Conservation (phyloP, 2,329 filamentous ascomycete species). For the Neonectria hederae region DNA sequence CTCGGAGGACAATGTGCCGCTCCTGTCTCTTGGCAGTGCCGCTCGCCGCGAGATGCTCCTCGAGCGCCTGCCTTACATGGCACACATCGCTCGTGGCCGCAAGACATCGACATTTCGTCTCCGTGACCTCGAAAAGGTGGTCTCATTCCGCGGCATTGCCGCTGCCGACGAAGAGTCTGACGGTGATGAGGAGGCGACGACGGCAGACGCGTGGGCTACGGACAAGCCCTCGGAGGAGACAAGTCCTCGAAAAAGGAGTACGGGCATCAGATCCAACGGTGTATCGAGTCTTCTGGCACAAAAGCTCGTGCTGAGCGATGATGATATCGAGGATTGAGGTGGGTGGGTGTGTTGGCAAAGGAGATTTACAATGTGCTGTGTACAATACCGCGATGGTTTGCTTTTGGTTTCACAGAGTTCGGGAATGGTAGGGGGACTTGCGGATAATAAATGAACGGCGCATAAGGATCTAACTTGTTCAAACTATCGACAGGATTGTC, state of each 20-base stretch:
- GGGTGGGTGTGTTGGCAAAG: not conserved
- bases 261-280: constrained; percentile 50
- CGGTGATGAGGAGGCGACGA: constrained; percentile 55
- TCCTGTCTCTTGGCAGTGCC: constrained; percentile 70
- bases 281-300: constrained; percentile 62
- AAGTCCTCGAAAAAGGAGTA: constrained; percentile 59
- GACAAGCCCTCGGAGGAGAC: constrained; percentile 66
- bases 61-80: constrained; percentile 87
- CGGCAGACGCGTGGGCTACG: constrained; percentile 67
- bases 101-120: constrained; percentile 52
- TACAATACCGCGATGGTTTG: constrained; percentile 8
- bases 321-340: constrained; percentile 80
- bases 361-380: constrained; percentile 6
- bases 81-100: constrained; percentile 66
- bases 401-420: constrained; percentile 2
- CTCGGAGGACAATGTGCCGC: constrained; percentile 45
- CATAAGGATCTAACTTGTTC: constrained; percentile 14
- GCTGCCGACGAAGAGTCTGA: constrained; percentile 57
- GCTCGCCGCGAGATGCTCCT: constrained; percentile 80
- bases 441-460: constrained; percentile 22
- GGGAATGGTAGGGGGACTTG: constrained; percentile 16
- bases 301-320: constrained; percentile 79
- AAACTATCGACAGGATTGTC: not conserved
- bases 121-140: constrained; percentile 73
- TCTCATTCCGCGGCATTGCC: constrained; percentile 69